Conservation (phyloP, 495 filamentous ascomycete genomes). For the Neurospora sp. region DNA sequence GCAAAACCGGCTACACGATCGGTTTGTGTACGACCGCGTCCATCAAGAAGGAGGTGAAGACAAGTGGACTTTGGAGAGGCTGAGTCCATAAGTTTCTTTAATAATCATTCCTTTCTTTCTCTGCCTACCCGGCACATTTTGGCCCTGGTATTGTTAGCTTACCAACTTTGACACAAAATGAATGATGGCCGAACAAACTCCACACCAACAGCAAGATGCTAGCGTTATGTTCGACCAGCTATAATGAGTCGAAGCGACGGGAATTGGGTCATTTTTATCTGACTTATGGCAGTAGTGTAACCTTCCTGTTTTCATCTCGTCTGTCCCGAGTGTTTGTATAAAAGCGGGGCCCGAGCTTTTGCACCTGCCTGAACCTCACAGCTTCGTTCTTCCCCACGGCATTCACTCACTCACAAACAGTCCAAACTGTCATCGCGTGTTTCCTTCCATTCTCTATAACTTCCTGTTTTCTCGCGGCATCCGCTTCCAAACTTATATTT, state of each 20-base stretch:
- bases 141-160: neutral
- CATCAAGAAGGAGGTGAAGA: conserved; percentile 22
- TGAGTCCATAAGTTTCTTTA: conserved; percentile 42
- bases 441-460: neutral
- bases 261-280: neutral
- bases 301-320: neutral
- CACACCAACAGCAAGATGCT: neutral
- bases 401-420: neutral
- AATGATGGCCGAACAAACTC: neutral
- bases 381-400: neutral
- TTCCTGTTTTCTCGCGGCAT: neutral
- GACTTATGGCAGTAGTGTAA: neutral
- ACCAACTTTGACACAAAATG: neutral
- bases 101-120: neutral
- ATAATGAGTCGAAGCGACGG: neutral
- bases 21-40: conserved; percentile 70
- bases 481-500: neutral
- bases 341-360: neutral
- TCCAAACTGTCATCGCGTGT: neutral
- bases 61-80: conserved; percentile 48
- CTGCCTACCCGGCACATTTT: neutral
- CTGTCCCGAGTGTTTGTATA: neutral
- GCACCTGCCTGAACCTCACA: neutral
- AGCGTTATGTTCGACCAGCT: neutral
- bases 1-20: conserved; percentile 80